A percentile compares a stretch with the other conserved stretches of the same genome.
phyloP scores from a whole-genome alignment of 2,329 filamentous ascomycete species.

The Trichoderma sp. region DNA sequence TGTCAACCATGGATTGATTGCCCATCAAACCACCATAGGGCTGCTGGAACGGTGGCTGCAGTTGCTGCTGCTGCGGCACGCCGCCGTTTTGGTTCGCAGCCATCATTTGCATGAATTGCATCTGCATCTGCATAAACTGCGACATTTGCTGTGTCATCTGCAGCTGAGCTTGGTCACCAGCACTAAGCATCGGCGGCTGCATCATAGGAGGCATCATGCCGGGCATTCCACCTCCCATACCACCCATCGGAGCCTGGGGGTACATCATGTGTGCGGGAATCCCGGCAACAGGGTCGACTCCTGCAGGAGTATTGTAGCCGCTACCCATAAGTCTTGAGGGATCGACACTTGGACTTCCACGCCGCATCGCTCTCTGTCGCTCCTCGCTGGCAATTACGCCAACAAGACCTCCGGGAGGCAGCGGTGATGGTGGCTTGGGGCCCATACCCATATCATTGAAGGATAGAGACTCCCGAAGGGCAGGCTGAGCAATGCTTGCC shows the following conservation, averaged over 20 bases:
- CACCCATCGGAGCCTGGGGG: constrained; percentile 25
- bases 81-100: constrained; percentile 37
- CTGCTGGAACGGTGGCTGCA: constrained; percentile 27
- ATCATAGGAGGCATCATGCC: constrained; percentile 36
- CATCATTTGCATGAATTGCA: constrained; percentile 92
- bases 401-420: constrained; percentile 74
- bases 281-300: constrained; percentile 48
- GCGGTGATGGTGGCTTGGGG: constrained; percentile 36
- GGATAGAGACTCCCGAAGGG: constrained; percentile 70
- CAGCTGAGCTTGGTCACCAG: constrained; percentile 70
- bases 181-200: constrained; percentile 48
- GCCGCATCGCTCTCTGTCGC: constrained; percentile 69
- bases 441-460: constrained; percentile 56
- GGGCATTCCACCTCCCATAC: constrained; percentile 27
- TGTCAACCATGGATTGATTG: constrained; percentile 44
- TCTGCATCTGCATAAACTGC: constrained; percentile 89
- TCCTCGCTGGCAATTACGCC: constrained; percentile 87
- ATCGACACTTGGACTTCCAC: constrained; percentile 72
- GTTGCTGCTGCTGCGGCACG: constrained; percentile 27
- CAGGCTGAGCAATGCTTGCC: constrained; percentile 68
- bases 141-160: constrained; percentile 82
- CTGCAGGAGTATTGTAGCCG: constrained; percentile 37
- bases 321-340: constrained; percentile 38
- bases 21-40: constrained; percentile 29
- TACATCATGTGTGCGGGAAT: constrained; percentile 47